Evolutionary conservation across 352 stramenopile species (phyloP).

Genomic region (Phytophthora vignae): DNA sequence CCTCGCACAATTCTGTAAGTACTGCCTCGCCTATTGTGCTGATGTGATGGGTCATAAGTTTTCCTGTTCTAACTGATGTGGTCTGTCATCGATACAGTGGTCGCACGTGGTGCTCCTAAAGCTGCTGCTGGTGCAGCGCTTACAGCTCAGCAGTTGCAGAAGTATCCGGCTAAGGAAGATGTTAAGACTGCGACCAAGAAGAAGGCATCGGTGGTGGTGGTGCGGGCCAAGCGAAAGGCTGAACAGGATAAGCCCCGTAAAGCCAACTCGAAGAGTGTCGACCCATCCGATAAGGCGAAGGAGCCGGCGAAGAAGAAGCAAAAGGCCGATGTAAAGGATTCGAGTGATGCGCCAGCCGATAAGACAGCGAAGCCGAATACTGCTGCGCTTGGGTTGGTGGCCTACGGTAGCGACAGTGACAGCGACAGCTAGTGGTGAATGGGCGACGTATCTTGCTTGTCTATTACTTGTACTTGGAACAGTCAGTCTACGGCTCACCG

Average conservation of each 20-base stretch:
- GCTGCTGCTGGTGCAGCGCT: conserved; percentile 11
- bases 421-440: conserved; percentile 43
- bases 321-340: conserved; percentile 21
- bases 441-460: neutral
- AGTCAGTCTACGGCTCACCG: conserved; percentile 15
- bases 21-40: neutral
- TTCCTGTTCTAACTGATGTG: conserved; percentile 2
- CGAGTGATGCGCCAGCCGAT: neutral
- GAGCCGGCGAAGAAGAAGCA: conserved; percentile 29
- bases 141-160: conserved; percentile 41
- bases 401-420: conserved; percentile 78
- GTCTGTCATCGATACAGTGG: conserved; percentile 38
- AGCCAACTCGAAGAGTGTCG: conserved; percentile 20
- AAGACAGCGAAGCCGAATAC: conserved; percentile 24
- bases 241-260: conserved; percentile 28
- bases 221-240: conserved; percentile 68
- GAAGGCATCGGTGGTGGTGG: conserved; percentile 46
- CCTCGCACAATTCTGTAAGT: conserved; percentile 74
- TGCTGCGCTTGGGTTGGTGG: conserved; percentile 48
- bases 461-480: conserved; percentile 2
- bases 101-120: conserved; percentile 62
- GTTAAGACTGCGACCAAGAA: conserved; percentile 36
- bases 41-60: too few relatives aligned
- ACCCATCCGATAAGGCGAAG: conserved; percentile 11
- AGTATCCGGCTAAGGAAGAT: conserved; percentile 41